Base-by-base conservation (phyloP, 495 filamentous ascomycete genomes). In the Talaromyces wortmannii region DNA sequence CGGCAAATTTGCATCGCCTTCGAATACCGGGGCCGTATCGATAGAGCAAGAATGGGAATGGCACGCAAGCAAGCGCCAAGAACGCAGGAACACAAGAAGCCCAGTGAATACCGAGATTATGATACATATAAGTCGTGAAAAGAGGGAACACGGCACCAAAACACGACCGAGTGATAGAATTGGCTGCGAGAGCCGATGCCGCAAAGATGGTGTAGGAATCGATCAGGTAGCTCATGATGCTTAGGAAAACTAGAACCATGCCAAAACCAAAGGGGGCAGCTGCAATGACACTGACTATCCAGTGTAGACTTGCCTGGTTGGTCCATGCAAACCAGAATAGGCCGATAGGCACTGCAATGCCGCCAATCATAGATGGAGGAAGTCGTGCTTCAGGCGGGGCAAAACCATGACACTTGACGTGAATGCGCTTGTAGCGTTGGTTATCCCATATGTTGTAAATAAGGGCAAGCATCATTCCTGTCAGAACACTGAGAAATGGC, bases 71-170 rank as follows among this genome's bases (percentile, higher is more conserved):
- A 15, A 88, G 56, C 7, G 82, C 77, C 5, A 88, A 69, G 64
- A 88, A 87, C 0, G 83, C 86, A 2, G 84, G 83, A 31, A 89
- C 67, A 4, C 78, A 79, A n/a, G 77, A 82, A 7, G 83, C 86
- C 86, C 85, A 88, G 67, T 88, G 83, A 52, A 83, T 79, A 55
- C 86, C 86, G 0, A 90, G 75, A 56, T 78, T 71, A 4, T 67
- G 40, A 67, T 85, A 89, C 82, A 89, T 84, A 45, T 78, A 60
- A 0, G 76, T 77, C 0, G 86, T 89, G 67, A 90, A 89, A 0
- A 90, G 71, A 0, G 87, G 87, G 65, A 91, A 89, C 0, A 76
- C 81, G n/a, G 83, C 82, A 32, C 87, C 86, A 59, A 89, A 87
- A 6, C 69, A 4, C 0, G 71, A 76, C 17, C 78, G 68, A 18